phyloP scores from a whole-genome alignment of 495 filamentous ascomycete genomes.

The Penicillium turbatum region DNA sequence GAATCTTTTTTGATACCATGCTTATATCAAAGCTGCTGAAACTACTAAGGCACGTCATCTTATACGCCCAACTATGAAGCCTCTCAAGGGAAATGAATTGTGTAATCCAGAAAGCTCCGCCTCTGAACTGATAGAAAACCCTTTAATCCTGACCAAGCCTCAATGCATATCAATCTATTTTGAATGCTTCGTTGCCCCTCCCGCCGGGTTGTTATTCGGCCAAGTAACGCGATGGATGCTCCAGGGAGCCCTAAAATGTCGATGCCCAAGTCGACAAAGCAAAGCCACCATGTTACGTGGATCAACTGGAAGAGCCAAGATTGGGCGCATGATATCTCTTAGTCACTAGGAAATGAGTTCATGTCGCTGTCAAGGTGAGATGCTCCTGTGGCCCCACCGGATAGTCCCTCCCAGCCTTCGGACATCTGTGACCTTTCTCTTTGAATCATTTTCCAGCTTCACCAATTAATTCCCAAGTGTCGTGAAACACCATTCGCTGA shows the following conservation, averaged over 20 bases:
- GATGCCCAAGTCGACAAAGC: background rate
- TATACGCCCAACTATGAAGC: background rate
- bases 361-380: background rate
- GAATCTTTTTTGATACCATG: background rate
- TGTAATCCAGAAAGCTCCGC: background rate
- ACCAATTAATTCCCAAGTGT: background rate
- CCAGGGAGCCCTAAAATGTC: background rate
- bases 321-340: background rate
- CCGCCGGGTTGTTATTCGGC: background rate
- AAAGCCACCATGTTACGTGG: conserved; percentile 1
- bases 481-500: no score
- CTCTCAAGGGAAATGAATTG: background rate
- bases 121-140: background rate
- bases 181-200: background rate
- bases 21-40: no score
- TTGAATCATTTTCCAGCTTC: background rate
- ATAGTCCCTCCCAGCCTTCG: background rate
- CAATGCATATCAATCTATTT: conserved; percentile 1
- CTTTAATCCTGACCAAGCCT: background rate
- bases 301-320: background rate
- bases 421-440: background rate
- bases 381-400: background rate
- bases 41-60: no score
- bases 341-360: background rate
- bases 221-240: background rate